A percentile compares a stretch with the other conserved stretches of the same genome.
Evolutionary conservation across 495 filamentous ascomycete species (phyloP).

Genomic region (Friedmanniomyces simplex): DNA sequence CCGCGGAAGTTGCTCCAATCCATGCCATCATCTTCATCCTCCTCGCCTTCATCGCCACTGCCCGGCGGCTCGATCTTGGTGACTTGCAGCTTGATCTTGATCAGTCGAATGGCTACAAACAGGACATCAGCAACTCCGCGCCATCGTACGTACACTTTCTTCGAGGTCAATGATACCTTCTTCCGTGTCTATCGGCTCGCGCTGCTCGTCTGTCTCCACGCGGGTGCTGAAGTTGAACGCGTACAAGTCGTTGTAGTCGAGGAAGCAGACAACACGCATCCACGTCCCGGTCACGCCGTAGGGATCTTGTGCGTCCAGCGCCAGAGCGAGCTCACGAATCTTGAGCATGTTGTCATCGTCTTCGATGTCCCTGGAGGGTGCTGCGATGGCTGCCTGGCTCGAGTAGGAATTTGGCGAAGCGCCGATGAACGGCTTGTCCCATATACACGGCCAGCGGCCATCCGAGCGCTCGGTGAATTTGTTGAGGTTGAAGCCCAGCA

Average conservation of each 20-base stretch:
- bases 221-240: slow-evolving; percentile 43
- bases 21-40: slow-evolving; percentile 7
- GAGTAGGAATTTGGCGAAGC: slow-evolving; percentile 31
- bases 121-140: slow-evolving; percentile 6
- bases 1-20: slow-evolving; percentile 18
- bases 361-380: neutral
- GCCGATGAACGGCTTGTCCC: slow-evolving; percentile 45
- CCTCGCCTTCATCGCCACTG: slow-evolving; percentile 35
- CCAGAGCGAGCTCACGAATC: slow-evolving; percentile 22
- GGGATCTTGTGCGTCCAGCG: slow-evolving; percentile 43
- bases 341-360: neutral
- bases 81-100: slow-evolving; percentile 49
- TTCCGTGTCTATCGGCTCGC: slow-evolving; percentile 36
- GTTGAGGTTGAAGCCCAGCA: slow-evolving; percentile 45
- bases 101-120: slow-evolving; percentile 50
- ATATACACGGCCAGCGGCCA: slow-evolving; percentile 37
- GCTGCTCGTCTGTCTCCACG: slow-evolving; percentile 32
- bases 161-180: slow-evolving; percentile 27
- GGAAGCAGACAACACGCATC: slow-evolving; percentile 47
- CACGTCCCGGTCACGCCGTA: slow-evolving; percentile 52
- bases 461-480: slow-evolving; percentile 35
- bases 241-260: slow-evolving; percentile 48
- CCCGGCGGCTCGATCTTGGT: slow-evolving; percentile 42
- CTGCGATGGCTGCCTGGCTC: neutral
- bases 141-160: slow-evolving; percentile 18